Evolutionary conservation across 768 basidiomycete genomes (phyloP), one percentile per base, ranked within the genome.

Genomic region (Roridomyces roridus): DNA sequence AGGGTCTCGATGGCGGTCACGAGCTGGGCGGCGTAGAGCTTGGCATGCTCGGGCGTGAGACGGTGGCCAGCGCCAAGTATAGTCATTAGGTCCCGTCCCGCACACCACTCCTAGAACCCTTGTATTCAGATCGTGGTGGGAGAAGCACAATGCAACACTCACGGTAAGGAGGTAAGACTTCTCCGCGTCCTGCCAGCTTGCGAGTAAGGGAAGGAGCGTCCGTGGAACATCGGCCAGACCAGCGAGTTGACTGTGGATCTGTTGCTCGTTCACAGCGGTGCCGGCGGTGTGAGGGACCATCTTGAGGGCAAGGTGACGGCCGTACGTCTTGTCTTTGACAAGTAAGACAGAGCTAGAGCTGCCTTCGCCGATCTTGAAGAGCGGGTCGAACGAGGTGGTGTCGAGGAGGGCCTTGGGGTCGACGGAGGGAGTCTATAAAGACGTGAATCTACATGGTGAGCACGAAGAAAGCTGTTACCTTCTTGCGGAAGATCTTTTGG

Each of bases 21-120:
- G 25, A 70, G 43, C 51, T 71, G 68, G 0, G 67, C 63, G 10
- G 59, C 55, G 40, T 69, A 67, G 12, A 65, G 57, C 24, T 58
- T 55, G 3, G 62, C 50, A 6, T 54, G 53, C 15, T 59, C 51
- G n/a, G 43, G 26, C 4, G 52, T 46, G 40, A 66, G 53, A 5
- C 18, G 8, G 8, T n/a, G 24, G 41, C 17, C 47, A 26, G 17
- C 45, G 31, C 14, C 37, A 46, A 47, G 55, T 24, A 21, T 55
- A 25, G 34, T 53, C 34, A 42, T 40, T 26, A 67, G 49, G 25
- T 70, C 70, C 28, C 66, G 62, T 63, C 70, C 45, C 10, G n/a
- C 20, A n/a, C 31, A 29, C 28, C 24, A 42, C 12, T 31, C 21
- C 44, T 56, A 36, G 46, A 31, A 31, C 14, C 6, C 29, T 6